Evolutionary conservation across 2,329 filamentous ascomycete species (phyloP), one percentile per base, ranked within the genome.

Genomic region (Aspergillus thermomutatus): DNA sequence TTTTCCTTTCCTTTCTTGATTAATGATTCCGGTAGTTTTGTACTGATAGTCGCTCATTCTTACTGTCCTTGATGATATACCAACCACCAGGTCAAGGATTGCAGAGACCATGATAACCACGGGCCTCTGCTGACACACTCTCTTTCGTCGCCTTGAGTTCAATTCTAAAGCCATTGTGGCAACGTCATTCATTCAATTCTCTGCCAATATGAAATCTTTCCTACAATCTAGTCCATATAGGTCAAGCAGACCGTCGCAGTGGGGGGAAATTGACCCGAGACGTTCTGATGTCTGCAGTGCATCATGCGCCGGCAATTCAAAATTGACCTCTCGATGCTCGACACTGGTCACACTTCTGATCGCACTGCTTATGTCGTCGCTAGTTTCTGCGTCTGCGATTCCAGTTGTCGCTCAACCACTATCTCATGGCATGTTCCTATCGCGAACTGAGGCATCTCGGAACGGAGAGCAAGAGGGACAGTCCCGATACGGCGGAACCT

Each of bases 401-500:
- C 34, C 31, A 52, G 41, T 56, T 41, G 50, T 53, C 51, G 37
- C 50, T 25, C 62, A 41, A 62, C 63, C 64, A 26, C 21, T 14
- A 14, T 1, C 43, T 46, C 21, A 46, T 26, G 43, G 49, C 53
- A 54, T 27, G 40, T 53, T 28, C 26, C 37, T 40, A 14, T 49
- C 34, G 7, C 45, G 26, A 47, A 46, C 43, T 34, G 41, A 28
- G n/a, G 52, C 25, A 9, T 55, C 25, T 58, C 59, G 23, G 21
- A 60, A 54, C 60, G 61, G 58, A 58, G 60, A 62, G 46, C 31
- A 47, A 53, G 28, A 28, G 26, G 46, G 40, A 27, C 48, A 19
- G 49, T 31, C n/a, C 27, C 50, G 25, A 43, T 31, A 55, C 37
- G 17, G 46, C 34, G 4, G 3, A 19, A 41, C 41, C n/a, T 26